phyloP scores from a whole-genome alignment of 163 green algal species.

The Scenedesmus sp. region DNA sequence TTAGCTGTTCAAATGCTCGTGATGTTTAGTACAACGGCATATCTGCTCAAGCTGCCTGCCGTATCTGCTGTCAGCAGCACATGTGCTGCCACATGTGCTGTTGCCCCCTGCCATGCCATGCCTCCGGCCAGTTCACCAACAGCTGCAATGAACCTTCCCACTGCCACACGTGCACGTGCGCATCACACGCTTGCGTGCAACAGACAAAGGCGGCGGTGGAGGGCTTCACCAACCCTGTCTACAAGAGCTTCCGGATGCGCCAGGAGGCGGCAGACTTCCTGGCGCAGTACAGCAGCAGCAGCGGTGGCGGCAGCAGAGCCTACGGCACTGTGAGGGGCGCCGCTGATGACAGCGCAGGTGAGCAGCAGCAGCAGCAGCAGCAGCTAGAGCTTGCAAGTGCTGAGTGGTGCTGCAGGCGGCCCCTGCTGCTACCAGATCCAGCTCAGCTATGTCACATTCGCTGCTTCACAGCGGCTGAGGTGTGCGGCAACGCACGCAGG shows the following conservation, averaged over 20 bases:
- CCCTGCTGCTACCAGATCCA: too few species aligned
- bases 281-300: not conserved
- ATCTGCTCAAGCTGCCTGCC: too few species aligned
- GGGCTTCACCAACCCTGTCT: not conserved
- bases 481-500: too few species aligned
- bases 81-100: too few species aligned
- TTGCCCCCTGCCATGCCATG: not conserved
- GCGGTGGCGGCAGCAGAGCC: not conserved
- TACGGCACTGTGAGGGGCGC: not conserved
- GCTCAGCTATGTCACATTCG: too few species aligned
- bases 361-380: slow-evolving; percentile 18
- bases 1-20: too few species aligned
- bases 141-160: not conserved
- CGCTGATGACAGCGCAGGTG: not conserved
- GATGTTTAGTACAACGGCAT: too few species aligned
- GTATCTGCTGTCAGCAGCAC: too few species aligned
- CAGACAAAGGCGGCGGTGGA: not conserved
- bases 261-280: slow-evolving; percentile 18
- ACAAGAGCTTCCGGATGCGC: not conserved
- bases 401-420: too few species aligned
- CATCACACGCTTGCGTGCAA: not conserved
- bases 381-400: too few species aligned
- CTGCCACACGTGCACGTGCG: not conserved
- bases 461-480: too few species aligned
- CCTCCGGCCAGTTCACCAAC: not conserved